Evolutionary conservation across 495 filamentous ascomycete species (phyloP).

Genomic region (Thozetella sp.): DNA sequence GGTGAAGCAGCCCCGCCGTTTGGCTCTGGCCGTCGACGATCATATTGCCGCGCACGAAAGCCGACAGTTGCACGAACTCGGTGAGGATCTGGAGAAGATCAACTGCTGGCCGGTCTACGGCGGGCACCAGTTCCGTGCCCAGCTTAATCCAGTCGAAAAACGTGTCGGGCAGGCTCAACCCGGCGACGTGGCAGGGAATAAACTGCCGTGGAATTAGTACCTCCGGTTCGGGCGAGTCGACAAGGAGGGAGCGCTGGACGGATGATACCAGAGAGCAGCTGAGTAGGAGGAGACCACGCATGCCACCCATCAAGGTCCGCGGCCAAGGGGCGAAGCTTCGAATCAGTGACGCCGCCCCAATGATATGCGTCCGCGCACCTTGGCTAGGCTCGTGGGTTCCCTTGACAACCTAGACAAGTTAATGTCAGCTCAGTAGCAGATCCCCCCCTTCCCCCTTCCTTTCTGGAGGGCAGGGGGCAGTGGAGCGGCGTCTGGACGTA

Average conservation of each 20-base stretch:
- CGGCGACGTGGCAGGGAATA: conserved; percentile 28
- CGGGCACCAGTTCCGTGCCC: conserved; percentile 20
- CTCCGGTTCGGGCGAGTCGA: conserved; percentile 15
- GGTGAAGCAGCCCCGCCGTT: conserved; percentile 24
- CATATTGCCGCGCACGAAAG: conserved; percentile 20
- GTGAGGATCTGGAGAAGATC: conserved; percentile 31
- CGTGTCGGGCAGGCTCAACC: conserved; percentile 27
- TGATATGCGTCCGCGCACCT: conserved; percentile 42
- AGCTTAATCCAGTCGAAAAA: conserved; percentile 37
- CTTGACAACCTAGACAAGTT: conserved; percentile 36
- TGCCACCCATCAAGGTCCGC: conserved; percentile 22
- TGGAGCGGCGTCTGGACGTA: too few relatives aligned
- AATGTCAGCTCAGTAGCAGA: too few relatives aligned
- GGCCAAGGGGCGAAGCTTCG: conserved; percentile 29
- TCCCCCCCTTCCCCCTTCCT: too few relatives aligned
- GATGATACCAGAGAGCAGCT: conserved; percentile 43
- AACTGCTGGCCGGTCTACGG: conserved; percentile 22
- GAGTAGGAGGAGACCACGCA: conserved; percentile 38
- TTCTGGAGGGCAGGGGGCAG: too few relatives aligned
- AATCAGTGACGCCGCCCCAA: conserved; percentile 43
- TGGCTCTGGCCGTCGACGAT: conserved; percentile 30
- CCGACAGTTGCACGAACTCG: conserved; percentile 30
- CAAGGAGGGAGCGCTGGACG: conserved; percentile 14
- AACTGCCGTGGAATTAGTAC: conserved; percentile 24
- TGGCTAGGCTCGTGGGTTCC: conserved; percentile 25